These are phyloP conservation scores for Kodamaea arcana DNA, from an alignment of 1,139 yeast genomes.

Conservation along the genomic window DNA sequence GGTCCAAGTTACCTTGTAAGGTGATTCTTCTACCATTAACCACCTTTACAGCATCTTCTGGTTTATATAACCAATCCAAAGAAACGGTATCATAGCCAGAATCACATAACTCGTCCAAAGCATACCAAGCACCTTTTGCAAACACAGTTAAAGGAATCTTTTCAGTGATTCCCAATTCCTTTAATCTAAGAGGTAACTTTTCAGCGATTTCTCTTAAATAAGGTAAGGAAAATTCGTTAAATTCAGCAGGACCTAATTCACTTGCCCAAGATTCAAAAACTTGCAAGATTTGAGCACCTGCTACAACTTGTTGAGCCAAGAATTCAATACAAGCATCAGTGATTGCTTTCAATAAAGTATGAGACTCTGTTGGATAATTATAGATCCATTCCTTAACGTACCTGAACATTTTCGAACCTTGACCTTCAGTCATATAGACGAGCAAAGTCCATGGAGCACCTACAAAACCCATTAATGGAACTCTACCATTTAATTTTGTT, in stretches of 20 bases:
- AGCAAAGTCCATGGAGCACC: constrained; percentile 98
- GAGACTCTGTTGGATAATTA: constrained; percentile 69
- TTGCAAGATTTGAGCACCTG: constrained; percentile 97
- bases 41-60: constrained; percentile 78
- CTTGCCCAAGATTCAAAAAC: constrained; percentile 99
- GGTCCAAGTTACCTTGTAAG: constrained; percentile 93
- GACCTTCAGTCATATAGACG: constrained; percentile 98
- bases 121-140: constrained; percentile 98
- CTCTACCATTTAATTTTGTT: constrained; percentile 78
- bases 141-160: constrained; percentile 83
- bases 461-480: constrained; percentile 89
- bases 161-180: constrained; percentile 67
- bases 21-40: constrained; percentile 73
- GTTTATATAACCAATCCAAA: constrained; percentile 87
- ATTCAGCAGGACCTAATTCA: constrained; percentile 87
- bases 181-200: constrained; percentile 63
- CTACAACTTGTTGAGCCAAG: constrained; percentile 88
- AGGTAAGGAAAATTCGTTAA: constrained; percentile 83
- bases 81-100: constrained; percentile 87
- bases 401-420: constrained; percentile 88
- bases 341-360: constrained; percentile 66
- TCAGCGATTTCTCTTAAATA: constrained; percentile 74
- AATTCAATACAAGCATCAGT: constrained; percentile 91
- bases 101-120: constrained; percentile 77
- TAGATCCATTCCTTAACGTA: constrained; percentile 92